Evolutionary conservation across 164 flowering plant genomes (phyloP), one percentile per base, ranked within the genome.

Genomic region (Protea cynaroides): DNA sequence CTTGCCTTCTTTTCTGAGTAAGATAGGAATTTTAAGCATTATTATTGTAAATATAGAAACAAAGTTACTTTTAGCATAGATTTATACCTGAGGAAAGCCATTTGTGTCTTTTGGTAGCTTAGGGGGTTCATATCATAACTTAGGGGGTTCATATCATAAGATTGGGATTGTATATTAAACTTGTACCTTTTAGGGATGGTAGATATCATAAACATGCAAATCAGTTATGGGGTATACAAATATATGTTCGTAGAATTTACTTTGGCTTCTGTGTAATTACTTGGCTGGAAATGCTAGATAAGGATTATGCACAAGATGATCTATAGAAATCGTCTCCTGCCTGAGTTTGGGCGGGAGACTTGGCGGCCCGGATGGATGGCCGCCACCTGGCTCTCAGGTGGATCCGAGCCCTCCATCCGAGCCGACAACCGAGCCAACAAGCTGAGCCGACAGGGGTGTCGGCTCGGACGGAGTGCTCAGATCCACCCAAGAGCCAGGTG

Each of bases 91-190:
- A 22, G 50, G 63, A 37, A 49, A 59, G 46, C 7, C n/a, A 38
- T 65, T 65, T 61, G 65, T n/a, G 21, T 22, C 54, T 54, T 11
- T 58, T 57, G 63, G 58, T 56, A 54, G 68, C 19, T 67, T 51
- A 58, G 63, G 54, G 56, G 55, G 34, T 29, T 29, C 50, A n/a
- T n/a, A n/a, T n/a, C n/a, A n/a, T n/a, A n/a, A n/a, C 19, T 67
- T 51, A 58, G 63, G 54, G 56, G 55, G 34, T 29, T 71, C 54
- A 59, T 25, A 38, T 59, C 46, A 67, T 62, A 43, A 63, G 61
- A 50, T 58, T 58, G 61, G 63, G 68, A 58, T 29, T 72, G 75
- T 72, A 72, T 72, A 62, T 66, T 67, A 19, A 19, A 19, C 55
- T 62, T 62, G 52, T 64, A 36, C 25, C 46, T 19, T 59, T 55